Base-by-base conservation (phyloP, 192 early-diverging fungal species). In the Umbelopsis vinacea region DNA sequence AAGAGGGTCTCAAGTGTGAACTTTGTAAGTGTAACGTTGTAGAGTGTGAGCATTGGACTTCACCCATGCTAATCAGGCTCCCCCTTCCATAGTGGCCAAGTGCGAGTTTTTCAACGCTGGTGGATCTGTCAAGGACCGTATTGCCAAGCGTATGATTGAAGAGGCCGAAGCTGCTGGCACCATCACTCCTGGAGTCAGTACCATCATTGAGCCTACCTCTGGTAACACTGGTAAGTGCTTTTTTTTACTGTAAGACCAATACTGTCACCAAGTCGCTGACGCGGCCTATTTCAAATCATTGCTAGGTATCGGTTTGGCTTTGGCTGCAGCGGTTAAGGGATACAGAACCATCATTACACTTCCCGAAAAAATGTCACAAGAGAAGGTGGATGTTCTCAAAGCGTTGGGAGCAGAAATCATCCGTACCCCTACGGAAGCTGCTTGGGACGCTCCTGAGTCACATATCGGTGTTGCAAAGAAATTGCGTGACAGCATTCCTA, bases 81-180 rank as follows among this genome's bases (percentile, higher is more conserved):
- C 0, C 52, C 3, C 24, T 15, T 40, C 50, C 17, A 22, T 70
- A 88, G 85, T 94, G 84, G 92, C 92, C 79, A 99, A 99, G 82
- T 98, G 96, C 80, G 98, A 99, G 88, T 99, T 87, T 81, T 98
- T 98, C 82, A 99, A 99, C 76, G 94, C 96, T 19, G 98, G 98
- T 66, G 97, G 98, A 38, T 97, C 95, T 45, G 98, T 98, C 84
- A 98, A 99, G 85, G 98, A 99, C 80, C 90, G 98, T 79, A 75
- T 99, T 85, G 98, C 92, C 46, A 89, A 90, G 82, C 92, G 98
- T 73, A 99, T 99, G 91, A 76, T 99, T 57, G 95, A 97, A 73
- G 94, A 92, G 71, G 97, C 95, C 70, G 98, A 99, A 81, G 88
- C 86, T 76, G 92, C 91, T 37, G 98, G 98, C 6, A 90, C 81